phyloP scores from a whole-genome alignment of 78 protist genomes.

The Dictyostelium capitatum region DNA sequence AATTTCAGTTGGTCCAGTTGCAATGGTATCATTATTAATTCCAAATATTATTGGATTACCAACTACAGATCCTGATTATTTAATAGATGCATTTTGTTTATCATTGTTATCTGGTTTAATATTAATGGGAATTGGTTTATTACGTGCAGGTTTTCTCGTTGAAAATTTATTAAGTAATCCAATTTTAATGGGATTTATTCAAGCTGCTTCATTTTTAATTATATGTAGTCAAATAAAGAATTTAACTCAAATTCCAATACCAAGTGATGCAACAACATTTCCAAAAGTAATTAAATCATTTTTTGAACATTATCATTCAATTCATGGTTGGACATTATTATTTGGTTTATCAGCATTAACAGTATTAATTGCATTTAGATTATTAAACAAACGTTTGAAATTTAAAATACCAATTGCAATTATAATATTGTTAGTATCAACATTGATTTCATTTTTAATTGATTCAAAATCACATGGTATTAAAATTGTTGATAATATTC shows the following conservation, averaged over 20 bases:
- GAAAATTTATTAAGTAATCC: conserved; percentile 71
- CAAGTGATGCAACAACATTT: conserved; percentile 19
- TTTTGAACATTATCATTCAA: neutral
- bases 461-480: conserved; percentile 47
- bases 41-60: conserved; percentile 33
- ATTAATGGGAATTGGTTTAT: conserved; percentile 41
- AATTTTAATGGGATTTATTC: conserved; percentile 69
- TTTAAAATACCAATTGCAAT: conserved; percentile 72
- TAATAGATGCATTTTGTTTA: conserved; percentile 11
- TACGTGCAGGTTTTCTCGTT: conserved; percentile 58
- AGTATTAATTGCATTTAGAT: conserved; percentile 2
- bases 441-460: conserved; percentile 30
- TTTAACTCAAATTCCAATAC: conserved; percentile 44
- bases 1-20: conserved; percentile 82
- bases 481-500: conserved; percentile 66
- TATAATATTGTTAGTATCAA: conserved; percentile 16
- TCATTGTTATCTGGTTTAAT: conserved; percentile 63
- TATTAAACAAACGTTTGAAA: conserved; percentile 38
- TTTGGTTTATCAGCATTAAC: conserved; percentile 40
- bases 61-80: neutral
- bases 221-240: conserved; percentile 59
- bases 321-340: conserved; percentile 55
- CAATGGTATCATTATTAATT: conserved; percentile 78
- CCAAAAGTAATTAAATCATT: neutral
- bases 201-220: conserved; percentile 65